A percentile compares a stretch with the other conserved stretches of the same genome.
These are phyloP conservation scores for Hyphodiscus sp. DNA, from an alignment of 2,329 filamentous ascomycete genomes.

Conservation along the genomic window DNA sequence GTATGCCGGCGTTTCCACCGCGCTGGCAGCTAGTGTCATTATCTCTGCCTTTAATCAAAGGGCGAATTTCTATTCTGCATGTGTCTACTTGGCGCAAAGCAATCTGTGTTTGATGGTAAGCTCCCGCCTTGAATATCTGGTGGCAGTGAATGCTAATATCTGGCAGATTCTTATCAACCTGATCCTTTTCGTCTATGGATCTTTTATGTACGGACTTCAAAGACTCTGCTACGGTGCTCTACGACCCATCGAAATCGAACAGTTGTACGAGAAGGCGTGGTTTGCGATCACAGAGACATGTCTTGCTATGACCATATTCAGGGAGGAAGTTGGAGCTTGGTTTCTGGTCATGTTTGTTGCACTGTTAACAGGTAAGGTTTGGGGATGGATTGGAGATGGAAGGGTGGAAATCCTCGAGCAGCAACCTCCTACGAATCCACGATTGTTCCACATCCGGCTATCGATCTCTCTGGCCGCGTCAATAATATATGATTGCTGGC, in stretches of 20 bases:
- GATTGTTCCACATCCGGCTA: slow-evolving; percentile 79
- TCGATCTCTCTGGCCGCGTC: slow-evolving; percentile 73
- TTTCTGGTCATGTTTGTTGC: slow-evolving; percentile 95
- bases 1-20: slow-evolving; percentile 56
- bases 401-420: slow-evolving; percentile 92
- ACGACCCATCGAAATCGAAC: slow-evolving; percentile 90
- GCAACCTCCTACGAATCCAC: slow-evolving; percentile 83
- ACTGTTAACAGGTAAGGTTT: slow-evolving; percentile 89
- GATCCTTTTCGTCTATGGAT: slow-evolving; percentile 72
- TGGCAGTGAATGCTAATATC: slow-evolving; percentile 7
- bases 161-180: slow-evolving; percentile 82
- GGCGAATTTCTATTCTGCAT: slow-evolving; percentile 96
- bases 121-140: background rate
- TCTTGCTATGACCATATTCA: slow-evolving; percentile 95
- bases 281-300: slow-evolving; percentile 96
- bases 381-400: slow-evolving; percentile 97
- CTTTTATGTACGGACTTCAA: slow-evolving; percentile 80
- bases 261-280: slow-evolving; percentile 96
- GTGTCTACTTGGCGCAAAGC: slow-evolving; percentile 93
- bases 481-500: slow-evolving; percentile 69
- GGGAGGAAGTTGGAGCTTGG: slow-evolving; percentile 89
- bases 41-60: slow-evolving; percentile 90
- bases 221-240: slow-evolving; percentile 84
- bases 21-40: slow-evolving; percentile 76
- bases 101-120: slow-evolving; percentile 88